Conservation (phyloP, 495 filamentous ascomycete species). For the Aspergillus haitiensis region DNA sequence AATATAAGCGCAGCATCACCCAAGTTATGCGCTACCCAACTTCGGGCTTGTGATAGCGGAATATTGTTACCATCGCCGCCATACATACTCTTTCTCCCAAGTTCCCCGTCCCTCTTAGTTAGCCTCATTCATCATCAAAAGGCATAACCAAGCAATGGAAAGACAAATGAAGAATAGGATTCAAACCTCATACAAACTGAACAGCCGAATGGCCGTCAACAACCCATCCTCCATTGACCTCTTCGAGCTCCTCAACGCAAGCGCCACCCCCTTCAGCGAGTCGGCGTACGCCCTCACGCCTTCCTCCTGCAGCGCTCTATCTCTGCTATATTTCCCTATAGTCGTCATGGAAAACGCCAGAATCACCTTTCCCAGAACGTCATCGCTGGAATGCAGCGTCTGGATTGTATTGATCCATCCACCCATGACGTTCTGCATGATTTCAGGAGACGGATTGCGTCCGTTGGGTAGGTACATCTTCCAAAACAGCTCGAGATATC, state of each 20-base stretch:
- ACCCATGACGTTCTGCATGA: conserved; percentile 3
- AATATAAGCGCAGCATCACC: conserved; percentile 11
- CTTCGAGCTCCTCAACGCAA: conserved; percentile 3
- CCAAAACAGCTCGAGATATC: conserved; percentile 15
- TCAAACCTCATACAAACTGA: conserved; percentile 13
- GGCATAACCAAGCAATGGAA: not conserved
- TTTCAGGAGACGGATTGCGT: not conserved
- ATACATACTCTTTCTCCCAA: conserved; percentile 1
- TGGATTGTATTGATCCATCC: conserved; percentile 12
- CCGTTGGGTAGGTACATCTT: conserved; percentile 15
- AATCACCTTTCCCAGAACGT: conserved; percentile 3
- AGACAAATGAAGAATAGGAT: not conserved
- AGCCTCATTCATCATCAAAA: not conserved
- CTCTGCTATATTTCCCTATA: conserved; percentile 4
- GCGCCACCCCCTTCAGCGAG: conserved; percentile 8
- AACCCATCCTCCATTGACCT: conserved; percentile 4
- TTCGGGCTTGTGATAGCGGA: not conserved
- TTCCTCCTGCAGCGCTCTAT: conserved; percentile 5
- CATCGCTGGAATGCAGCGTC: not conserved
- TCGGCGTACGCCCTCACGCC: conserved; percentile 8
- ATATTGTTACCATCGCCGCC: not conserved
- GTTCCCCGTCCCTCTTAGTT: not conserved
- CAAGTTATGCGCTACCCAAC: conserved; percentile 13
- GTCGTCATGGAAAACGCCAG: conserved; percentile 8
- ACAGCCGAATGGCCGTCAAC: conserved; percentile 8